Evolutionary conservation across 225 moss, liverwort and hornwort species (phyloP).

Genomic region (Rhytidiadelphus loreus): DNA sequence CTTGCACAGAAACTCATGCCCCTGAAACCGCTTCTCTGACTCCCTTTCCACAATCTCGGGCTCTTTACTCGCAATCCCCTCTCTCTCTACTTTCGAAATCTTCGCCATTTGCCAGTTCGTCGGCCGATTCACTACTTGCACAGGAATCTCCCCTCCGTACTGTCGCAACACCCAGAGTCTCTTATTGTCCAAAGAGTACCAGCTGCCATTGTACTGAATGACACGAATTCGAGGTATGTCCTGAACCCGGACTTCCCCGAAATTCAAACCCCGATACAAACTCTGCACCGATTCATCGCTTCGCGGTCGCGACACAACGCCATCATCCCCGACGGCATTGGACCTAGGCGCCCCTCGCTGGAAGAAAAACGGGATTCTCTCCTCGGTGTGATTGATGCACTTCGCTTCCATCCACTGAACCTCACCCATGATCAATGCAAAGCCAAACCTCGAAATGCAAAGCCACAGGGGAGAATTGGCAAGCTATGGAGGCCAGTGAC

Average conservation of each 20-base stretch:
- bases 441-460: not conserved
- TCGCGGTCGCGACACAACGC: constrained; percentile 6
- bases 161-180: constrained; percentile 45
- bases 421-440: not conserved
- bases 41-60: constrained; percentile 30
- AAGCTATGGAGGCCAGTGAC: constrained; percentile 5
- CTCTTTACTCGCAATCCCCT: constrained; percentile 8
- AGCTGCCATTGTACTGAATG: constrained; percentile 25
- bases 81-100: not conserved
- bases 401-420: constrained; percentile 27
- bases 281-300: constrained; percentile 34
- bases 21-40: constrained; percentile 29
- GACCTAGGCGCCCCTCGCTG: constrained; percentile 32
- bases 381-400: constrained; percentile 14
- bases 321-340: not conserved
- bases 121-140: constrained; percentile 32
- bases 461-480: not conserved
- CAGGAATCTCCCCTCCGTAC: constrained; percentile 26
- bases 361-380: constrained; percentile 15
- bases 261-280: constrained; percentile 10
- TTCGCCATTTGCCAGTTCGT: constrained; percentile 19
- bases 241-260: constrained; percentile 1
- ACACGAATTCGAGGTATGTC: constrained; percentile 41
- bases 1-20: constrained; percentile 32
- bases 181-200: constrained; percentile 43